Base-by-base conservation (phyloP, 345 rosid genomes). In the thale cress (Arabidopsis thaliana) region DNA sequence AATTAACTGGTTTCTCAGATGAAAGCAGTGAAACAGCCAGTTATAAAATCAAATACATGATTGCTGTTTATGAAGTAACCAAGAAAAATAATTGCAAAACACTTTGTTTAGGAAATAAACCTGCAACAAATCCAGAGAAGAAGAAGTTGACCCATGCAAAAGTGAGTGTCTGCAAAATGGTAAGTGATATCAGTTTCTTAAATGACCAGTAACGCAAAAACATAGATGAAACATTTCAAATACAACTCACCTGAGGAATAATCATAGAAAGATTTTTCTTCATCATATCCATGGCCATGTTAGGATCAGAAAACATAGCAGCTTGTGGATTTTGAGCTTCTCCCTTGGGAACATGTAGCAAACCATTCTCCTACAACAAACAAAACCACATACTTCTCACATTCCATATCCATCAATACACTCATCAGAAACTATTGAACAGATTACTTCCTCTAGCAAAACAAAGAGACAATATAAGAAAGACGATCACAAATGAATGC, bases 261-360 rank as follows among this genome's bases (percentile, higher is more conserved):
- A 96, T 93, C 99, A 93, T 93, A 0, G 99, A 96, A 71, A 96
- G 96, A 78, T 96, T 93, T 74, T 96, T 93, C 90, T 96, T 96
- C 99, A 96, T 93, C 97, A 96, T 96, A 73, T 93, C 99, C 99
- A 93, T 93, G 20, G 99, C 99, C 98, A 96, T 93, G 80, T 96
- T 96, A 14, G 98, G 99, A 82, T 96, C 99, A 74, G 99, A 93
- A 74, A 96, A 89, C 99, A 96, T 96, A 71, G 91, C 97, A 0
- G 99, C 99, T 81, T 96, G 99, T 3, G 98, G 73, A 79, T 96
- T 96, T 72, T 74, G 87, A 52, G 78, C 91, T 81, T 89, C 87
- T 1, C 89, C 98, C 75, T 89, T 93, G 0, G 98, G 99, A 77
- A 96, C 96, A 82, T 67, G 64, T 69, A 96, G 73, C 65, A 96